A percentile compares a stretch with the other conserved stretches of the same genome.
These are phyloP conservation scores for Bryoerythrophyllum caledonicum DNA, from an alignment of 225 moss, liverwort and hornwort species.

Conservation along the genomic window DNA sequence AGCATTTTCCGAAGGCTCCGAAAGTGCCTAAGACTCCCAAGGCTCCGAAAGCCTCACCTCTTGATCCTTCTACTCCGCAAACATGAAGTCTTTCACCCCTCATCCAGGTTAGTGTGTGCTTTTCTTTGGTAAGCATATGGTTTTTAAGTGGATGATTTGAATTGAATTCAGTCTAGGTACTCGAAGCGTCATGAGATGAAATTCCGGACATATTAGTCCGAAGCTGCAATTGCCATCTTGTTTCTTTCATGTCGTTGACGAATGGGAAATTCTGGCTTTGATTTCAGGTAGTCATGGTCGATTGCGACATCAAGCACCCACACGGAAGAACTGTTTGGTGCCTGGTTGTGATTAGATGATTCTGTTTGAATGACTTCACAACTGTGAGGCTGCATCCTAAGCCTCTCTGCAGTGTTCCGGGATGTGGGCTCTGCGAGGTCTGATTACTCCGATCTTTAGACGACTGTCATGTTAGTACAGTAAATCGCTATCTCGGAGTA, in stretches of 20 bases:
- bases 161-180: not conserved
- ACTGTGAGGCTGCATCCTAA: not conserved
- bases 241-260: not conserved
- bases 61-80: not conserved
- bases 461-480: not conserved
- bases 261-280: not conserved
- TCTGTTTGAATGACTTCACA: not conserved
- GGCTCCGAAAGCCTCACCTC: not conserved
- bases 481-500: not conserved
- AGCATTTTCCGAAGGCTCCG: conserved; percentile 42
- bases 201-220: not conserved
- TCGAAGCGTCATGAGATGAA: not conserved
- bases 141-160: too few relatives aligned
- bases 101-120: conserved; percentile 7
- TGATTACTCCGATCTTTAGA: not conserved
- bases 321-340: not conserved
- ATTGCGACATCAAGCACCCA: conserved; percentile 6
- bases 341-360: not conserved
- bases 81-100: conserved; percentile 22
- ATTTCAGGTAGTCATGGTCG: conserved; percentile 12
- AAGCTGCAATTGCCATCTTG: not conserved
- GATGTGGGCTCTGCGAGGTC: not conserved
- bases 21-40: conserved; percentile 11
- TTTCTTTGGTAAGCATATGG: too few relatives aligned
- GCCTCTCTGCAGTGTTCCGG: not conserved